These are phyloP conservation scores for Nemophila menziesii DNA, from an alignment of 257 asterid species.

Conservation along the genomic window DNA sequence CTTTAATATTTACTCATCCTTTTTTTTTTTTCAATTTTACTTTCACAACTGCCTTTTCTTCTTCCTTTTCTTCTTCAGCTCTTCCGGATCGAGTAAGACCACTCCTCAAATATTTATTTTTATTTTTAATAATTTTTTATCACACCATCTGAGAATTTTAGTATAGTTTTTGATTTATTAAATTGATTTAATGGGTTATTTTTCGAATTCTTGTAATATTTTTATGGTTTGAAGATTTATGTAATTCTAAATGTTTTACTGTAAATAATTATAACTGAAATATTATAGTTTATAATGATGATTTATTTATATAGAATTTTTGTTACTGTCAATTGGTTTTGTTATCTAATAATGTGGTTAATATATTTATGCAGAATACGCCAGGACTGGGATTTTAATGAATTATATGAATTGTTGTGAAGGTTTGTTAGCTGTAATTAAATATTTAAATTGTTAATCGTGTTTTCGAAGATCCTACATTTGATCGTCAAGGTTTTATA, in stretches of 20 bases:
- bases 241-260: too few species aligned
- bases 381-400: slow-evolving; percentile 22
- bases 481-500: slow-evolving; percentile 15
- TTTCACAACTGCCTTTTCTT: slow-evolving; percentile 19
- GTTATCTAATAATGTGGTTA: neutral
- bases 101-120: slow-evolving; percentile 6
- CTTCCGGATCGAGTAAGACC: slow-evolving; percentile 40
- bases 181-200: slow-evolving; percentile 14
- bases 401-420: slow-evolving; percentile 22
- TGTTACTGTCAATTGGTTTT: neutral
- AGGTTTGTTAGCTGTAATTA: slow-evolving; percentile 15
- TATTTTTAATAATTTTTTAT: slow-evolving; percentile 7
- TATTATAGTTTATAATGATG: neutral
- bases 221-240: neutral
- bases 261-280: too few species aligned
- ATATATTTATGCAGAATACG: slow-evolving; percentile 7
- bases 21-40: too few species aligned
- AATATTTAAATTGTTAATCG: slow-evolving; percentile 15
- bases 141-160: slow-evolving; percentile 14
- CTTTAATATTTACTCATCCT: too few species aligned
- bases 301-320: neutral
- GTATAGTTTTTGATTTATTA: slow-evolving; percentile 6
- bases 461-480: slow-evolving; percentile 24
- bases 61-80: slow-evolving; percentile 13
- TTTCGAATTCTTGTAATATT: neutral